Conservation (phyloP, 441 rosid genomes). For the Croton setiger region DNA sequence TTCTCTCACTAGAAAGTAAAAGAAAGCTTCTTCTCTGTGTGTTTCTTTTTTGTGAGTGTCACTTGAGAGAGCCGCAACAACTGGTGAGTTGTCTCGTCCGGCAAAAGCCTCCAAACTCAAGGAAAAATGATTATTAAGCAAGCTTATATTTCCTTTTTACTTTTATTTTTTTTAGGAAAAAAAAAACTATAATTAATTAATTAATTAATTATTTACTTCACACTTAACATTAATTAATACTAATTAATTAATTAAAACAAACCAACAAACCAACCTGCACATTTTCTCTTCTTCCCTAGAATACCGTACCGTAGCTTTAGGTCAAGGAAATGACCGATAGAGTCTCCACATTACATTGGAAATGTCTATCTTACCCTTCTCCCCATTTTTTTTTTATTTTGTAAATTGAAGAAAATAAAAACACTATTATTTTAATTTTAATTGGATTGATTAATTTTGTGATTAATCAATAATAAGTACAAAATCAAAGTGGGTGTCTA, state of each 20-base stretch:
- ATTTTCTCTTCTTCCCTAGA: not conserved
- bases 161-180: not conserved
- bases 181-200: not conserved
- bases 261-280: constrained; percentile 2
- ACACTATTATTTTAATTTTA: too few species aligned
- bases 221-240: too few species aligned
- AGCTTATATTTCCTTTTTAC: not conserved
- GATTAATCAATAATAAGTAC: too few species aligned
- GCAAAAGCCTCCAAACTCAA: constrained; percentile 23
- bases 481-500: too few species aligned
- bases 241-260: not conserved
- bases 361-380: constrained; percentile 19
- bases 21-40: not conserved
- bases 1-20: constrained; percentile 14
- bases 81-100: constrained; percentile 60
- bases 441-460: too few species aligned
- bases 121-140: constrained; percentile 12
- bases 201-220: too few species aligned
- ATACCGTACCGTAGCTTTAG: not conserved
- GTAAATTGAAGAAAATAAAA: not conserved
- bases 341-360: not conserved
- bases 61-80: constrained; percentile 51
- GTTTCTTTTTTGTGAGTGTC: constrained; percentile 20
- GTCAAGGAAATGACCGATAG: constrained; percentile 10
- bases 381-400: not conserved